These are phyloP conservation scores for Adansonia gregorii DNA, from an alignment of 441 rosid genomes.

Conservation along the genomic window DNA sequence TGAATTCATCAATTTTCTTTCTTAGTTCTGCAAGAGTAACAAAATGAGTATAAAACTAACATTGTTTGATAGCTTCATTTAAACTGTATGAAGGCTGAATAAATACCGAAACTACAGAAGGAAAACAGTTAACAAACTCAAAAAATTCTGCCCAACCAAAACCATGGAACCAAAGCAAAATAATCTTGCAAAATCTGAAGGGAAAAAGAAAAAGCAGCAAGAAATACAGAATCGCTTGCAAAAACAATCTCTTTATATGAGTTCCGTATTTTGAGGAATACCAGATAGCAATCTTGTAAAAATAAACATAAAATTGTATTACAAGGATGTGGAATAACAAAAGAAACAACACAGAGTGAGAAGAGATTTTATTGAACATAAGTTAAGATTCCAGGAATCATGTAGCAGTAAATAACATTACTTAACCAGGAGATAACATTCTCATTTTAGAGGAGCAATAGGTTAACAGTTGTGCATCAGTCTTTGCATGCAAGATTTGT, in stretches of 20 bases:
- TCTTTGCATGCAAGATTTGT: neutral
- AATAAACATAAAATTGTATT: neutral
- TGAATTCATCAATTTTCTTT: neutral
- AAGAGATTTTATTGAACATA: neutral
- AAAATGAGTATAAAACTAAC: neutral
- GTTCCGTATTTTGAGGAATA: neutral
- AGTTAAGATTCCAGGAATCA: neutral
- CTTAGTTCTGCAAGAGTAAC: slow-evolving; percentile 16
- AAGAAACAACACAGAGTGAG: neutral
- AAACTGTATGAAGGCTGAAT: neutral
- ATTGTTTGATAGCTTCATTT: neutral
- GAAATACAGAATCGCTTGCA: neutral
- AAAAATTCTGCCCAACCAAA: neutral
- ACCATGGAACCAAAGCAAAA: neutral
- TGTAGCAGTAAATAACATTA: neutral
- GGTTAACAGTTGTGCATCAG: neutral
- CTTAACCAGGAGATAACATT: neutral
- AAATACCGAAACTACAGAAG: slow-evolving; percentile 5
- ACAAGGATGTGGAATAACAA: neutral
- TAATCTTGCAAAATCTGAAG: slow-evolving; percentile 3
- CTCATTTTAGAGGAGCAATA: neutral
- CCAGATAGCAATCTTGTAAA: neutral
- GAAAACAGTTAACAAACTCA: neutral
- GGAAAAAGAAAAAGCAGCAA: neutral
- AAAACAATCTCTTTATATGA: neutral